These are phyloP conservation scores for Penicillium occitanis DNA, from an alignment of 2,329 filamentous ascomycete genomes.

Conservation along the genomic window DNA sequence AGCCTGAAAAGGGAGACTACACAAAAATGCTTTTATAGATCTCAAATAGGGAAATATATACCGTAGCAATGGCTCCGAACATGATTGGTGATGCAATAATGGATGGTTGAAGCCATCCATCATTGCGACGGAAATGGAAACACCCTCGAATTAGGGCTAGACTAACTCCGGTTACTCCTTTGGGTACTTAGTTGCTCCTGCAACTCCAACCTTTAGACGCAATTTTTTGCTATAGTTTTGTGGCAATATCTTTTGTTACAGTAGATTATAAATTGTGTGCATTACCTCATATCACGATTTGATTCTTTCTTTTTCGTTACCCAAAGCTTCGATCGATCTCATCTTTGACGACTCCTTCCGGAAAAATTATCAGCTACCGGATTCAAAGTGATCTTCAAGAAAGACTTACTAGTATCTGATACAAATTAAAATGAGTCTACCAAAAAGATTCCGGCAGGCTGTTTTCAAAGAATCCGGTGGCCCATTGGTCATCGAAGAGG, in stretches of 20 bases:
- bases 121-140: background rate
- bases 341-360: background rate
- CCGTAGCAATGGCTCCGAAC: background rate
- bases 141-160: background rate
- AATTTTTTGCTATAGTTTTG: background rate
- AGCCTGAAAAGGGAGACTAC: background rate
- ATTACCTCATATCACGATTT: background rate
- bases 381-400: background rate
- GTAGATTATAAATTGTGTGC: background rate
- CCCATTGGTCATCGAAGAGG: conserved; percentile 59
- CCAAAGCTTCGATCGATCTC: background rate
- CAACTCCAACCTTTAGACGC: background rate
- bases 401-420: background rate
- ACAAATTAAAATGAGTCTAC: conserved; percentile 42
- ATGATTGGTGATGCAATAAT: background rate
- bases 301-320: background rate
- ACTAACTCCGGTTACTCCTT: conserved; percentile 14
- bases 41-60: background rate
- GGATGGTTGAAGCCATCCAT: background rate
- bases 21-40: background rate
- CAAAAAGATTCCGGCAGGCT: conserved; percentile 67
- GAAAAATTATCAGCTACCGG: background rate
- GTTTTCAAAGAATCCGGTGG: conserved; percentile 56
- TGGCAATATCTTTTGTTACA: background rate
- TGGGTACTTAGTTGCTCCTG: conserved; percentile 6